Base-by-base conservation (phyloP, 106 monocot species). In the Dendrobium officinale region DNA sequence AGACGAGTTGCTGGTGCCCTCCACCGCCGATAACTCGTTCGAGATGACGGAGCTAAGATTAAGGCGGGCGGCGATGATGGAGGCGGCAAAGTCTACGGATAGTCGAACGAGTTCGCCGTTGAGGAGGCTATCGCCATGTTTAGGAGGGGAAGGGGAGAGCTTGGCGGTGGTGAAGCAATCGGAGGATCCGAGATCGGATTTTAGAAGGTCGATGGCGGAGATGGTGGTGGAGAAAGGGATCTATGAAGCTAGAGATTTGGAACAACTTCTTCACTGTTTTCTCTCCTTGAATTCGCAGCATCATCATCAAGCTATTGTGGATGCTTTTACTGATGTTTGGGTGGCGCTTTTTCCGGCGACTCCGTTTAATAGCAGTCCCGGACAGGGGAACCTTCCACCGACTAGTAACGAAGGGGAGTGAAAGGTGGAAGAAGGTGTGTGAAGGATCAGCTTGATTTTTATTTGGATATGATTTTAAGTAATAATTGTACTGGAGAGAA, bases 221-320 rank as follows among this genome's bases (percentile, higher is more conserved):
- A 95, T 95, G 95, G 85, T 95, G 70, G 79, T 86, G 58, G 95
- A 91, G 86, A 91, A 90, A 83, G 84, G 81, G 73, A 85, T 95
- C 29, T 95, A 85, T 82, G 91, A 91, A 40, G 82, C 85, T 26
- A 72, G 41, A 7, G 93, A 89, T 4, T 83, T 95, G 75, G 87
- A 89, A 75, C 81, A 86, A 80, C 88, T 95, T 26, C 85, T 95
- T 20, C 92, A 78, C 5, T 95, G 89, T 86, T 91, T 91, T 76
- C 85, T 95, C 40, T 83, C 89, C 0, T 87, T 95, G 79, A 95
- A 95, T 83, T 89, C 88, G 9, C 55, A 41, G 6, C 84, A 59
- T 55, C 95, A 95, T 78, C 89, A 92, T 27, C 44, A 49, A 17
- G 83, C 88, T 74, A 95, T 95, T 73, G 59, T 89, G 26, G 81